Percentiles rank a stretch among this genome's conserved stretches.
phyloP scores from a whole-genome alignment of 495 filamentous ascomycete species.

The Trichoderma gamsii region DNA sequence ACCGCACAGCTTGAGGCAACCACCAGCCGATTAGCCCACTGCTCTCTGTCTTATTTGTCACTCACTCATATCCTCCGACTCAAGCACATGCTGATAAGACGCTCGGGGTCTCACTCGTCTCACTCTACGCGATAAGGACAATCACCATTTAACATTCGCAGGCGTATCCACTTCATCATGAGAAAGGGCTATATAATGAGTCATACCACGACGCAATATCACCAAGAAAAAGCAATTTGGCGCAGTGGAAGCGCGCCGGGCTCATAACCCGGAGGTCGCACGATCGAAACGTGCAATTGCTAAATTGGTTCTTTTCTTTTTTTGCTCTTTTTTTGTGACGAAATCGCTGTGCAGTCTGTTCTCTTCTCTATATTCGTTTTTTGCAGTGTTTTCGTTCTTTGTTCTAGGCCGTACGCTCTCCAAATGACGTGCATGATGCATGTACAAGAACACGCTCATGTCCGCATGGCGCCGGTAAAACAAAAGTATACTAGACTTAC shows the following conservation, averaged over 20 bases:
- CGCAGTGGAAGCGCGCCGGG: conserved; percentile 14
- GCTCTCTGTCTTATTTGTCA: not conserved
- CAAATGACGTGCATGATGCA: conserved; percentile 6
- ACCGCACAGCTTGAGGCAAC: not conserved
- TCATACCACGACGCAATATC: not conserved
- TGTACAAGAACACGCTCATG: not conserved
- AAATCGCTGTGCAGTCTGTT: not conserved
- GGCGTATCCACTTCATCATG: not conserved
- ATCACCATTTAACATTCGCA: not conserved
- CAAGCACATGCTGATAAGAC: not conserved
- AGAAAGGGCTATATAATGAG: not conserved
- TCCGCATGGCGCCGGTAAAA: not conserved
- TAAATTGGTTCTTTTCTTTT: not conserved
- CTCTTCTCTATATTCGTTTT: not conserved
- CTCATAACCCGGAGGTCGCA: conserved; percentile 14
- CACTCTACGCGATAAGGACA: not conserved
- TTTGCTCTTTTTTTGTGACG: not conserved
- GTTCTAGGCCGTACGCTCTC: not conserved
- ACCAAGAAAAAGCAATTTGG: conserved; percentile 14
- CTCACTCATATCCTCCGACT: not conserved
- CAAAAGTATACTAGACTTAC: no score
- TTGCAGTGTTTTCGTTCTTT: not conserved
- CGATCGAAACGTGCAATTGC: conserved; percentile 14
- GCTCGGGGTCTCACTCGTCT: not conserved
- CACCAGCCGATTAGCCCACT: not conserved